Evolutionary conservation across 169 alveolate genomes (phyloP).

Genomic region (Babesia caballi): DNA sequence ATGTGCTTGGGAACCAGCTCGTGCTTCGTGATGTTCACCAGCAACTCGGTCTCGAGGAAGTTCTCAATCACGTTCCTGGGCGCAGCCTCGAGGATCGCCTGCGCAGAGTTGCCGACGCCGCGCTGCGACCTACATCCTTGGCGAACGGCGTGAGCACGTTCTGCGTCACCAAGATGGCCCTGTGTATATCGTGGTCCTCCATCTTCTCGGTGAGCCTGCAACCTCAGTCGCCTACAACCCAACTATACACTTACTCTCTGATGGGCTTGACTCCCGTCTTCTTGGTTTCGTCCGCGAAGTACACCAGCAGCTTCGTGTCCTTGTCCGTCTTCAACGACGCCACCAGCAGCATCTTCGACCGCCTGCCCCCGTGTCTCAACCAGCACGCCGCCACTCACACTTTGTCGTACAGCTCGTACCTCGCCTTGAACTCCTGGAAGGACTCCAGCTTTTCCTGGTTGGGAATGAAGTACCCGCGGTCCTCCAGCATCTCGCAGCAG

Average conservation of each 20-base stretch:
- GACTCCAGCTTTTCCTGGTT: slow-evolving; percentile 80
- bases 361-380: too few species aligned
- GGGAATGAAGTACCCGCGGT: slow-evolving; percentile 86
- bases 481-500: slow-evolving; percentile 89
- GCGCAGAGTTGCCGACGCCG: neutral
- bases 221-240: neutral
- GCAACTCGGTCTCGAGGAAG: slow-evolving; percentile 86
- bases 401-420: slow-evolving; percentile 76
- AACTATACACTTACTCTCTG: slow-evolving; percentile 79
- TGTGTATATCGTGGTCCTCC: slow-evolving; percentile 87
- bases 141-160: slow-evolving; percentile 90
- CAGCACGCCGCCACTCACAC: slow-evolving; percentile 50
- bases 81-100: slow-evolving; percentile 89
- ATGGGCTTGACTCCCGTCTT: slow-evolving; percentile 92
- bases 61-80: slow-evolving; percentile 88
- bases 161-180: slow-evolving; percentile 90
- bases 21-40: slow-evolving; percentile 95
- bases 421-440: slow-evolving; percentile 80
- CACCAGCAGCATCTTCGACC: slow-evolving; percentile 82
- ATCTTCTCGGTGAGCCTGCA: slow-evolving; percentile 85
- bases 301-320: slow-evolving; percentile 80
- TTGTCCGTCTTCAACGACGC: slow-evolving; percentile 82
- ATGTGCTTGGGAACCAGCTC: slow-evolving; percentile 97
- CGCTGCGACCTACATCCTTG: slow-evolving; percentile 71
- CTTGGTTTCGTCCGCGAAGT: slow-evolving; percentile 88